Conservation (phyloP, 2,329 filamentous ascomycete species). For the Botrytis elliptica region DNA sequence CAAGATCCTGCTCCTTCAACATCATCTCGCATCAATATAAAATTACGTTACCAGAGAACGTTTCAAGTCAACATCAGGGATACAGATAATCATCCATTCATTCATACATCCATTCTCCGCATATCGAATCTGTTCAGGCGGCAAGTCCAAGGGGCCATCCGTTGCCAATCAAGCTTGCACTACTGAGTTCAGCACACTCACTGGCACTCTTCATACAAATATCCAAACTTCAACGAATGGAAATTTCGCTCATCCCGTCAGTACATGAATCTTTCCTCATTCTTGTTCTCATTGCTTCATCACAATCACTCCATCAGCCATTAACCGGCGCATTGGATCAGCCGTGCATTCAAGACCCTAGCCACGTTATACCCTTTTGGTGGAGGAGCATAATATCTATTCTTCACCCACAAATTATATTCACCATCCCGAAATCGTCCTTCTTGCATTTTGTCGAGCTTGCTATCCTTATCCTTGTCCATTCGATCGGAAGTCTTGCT, state of each 20-base stretch:
- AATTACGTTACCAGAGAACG: conserved; percentile 18
- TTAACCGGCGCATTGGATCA: conserved; percentile 26
- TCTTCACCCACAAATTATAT: conserved; percentile 1
- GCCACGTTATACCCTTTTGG: conserved; percentile 24
- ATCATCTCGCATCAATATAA: conserved; percentile 14
- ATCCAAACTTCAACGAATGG: conserved; percentile 1
- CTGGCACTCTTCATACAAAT: neutral
- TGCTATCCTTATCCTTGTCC: conserved; percentile 18
- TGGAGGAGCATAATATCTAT: conserved; percentile 15
- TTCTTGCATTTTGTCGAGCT: conserved; percentile 14
- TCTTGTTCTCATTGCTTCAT: neutral
- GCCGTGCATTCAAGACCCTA: conserved; percentile 23
- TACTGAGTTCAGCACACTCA: neutral
- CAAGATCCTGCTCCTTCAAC: conserved; percentile 16
- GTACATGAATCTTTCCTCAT: conserved; percentile 9
- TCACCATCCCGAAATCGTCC: conserved; percentile 19
- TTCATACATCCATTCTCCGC: neutral
- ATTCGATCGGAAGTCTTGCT: conserved; percentile 17
- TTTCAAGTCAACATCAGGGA: conserved; percentile 5
- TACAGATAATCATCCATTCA: neutral
- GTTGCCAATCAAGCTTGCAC: conserved; percentile 7
- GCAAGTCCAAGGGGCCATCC: neutral
- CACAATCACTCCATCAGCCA: conserved; percentile 7
- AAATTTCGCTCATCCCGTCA: conserved; percentile 4
- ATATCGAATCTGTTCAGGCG: conserved; percentile 1